Conservation (phyloP, 345 rosid species). For the Hibiscus syriacus region DNA sequence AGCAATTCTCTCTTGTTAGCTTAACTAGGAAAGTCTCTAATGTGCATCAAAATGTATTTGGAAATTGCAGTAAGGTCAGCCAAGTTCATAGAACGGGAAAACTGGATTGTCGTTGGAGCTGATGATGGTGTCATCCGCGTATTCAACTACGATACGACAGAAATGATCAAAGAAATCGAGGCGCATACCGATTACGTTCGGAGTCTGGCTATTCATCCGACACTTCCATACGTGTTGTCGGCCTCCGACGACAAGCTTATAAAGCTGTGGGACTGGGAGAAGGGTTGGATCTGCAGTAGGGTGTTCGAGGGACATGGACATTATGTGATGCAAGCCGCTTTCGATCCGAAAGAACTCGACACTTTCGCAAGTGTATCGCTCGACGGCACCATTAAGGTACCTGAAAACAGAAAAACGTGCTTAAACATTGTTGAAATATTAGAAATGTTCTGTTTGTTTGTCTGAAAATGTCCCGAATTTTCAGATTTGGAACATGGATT, state of each 20-base stretch:
- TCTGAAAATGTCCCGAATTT: conserved; percentile 4
- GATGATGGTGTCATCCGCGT: conserved; percentile 80
- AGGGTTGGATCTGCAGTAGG: conserved; percentile 63
- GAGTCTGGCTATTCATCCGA: conserved; percentile 71
- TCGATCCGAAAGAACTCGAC: conserved; percentile 71
- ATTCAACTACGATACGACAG: conserved; percentile 73
- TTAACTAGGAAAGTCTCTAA: background rate
- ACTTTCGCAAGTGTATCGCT: conserved; percentile 84
- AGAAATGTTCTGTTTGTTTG: background rate
- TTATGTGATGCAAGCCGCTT: conserved; percentile 85
- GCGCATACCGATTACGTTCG: conserved; percentile 82
- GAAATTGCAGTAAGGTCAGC: conserved; percentile 9
- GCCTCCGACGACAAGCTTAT: conserved; percentile 78
- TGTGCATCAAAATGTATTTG: background rate
- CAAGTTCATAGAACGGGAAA: conserved; percentile 6
- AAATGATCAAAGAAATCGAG: conserved; percentile 65
- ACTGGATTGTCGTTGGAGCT: conserved; percentile 76
- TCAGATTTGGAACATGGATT: conserved; percentile 90
- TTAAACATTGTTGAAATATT: background rate
- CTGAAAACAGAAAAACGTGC: background rate
- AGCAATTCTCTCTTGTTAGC: background rate
- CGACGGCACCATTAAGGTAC: conserved; percentile 70
- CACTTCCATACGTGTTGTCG: conserved; percentile 63
- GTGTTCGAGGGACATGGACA: conserved; percentile 84
- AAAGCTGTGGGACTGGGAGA: conserved; percentile 91